These are phyloP conservation scores for Phytopythium sindhum DNA, from an alignment of 352 stramenopile genomes.

Conservation along the genomic window DNA sequence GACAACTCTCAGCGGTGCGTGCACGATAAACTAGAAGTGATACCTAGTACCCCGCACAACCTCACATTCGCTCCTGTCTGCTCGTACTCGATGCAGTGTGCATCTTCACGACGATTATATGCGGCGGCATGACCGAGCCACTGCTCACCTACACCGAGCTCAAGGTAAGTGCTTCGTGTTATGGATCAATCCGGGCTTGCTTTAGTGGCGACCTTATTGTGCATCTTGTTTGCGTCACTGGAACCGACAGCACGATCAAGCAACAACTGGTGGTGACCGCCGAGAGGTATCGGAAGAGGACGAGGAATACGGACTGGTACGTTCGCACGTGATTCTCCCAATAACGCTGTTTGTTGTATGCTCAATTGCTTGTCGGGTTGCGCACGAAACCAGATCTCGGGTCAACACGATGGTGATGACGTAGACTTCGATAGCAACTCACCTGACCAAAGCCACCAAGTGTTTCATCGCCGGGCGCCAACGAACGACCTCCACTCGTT, in stretches of 20 bases:
- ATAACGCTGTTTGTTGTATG: not conserved
- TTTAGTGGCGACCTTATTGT: not conserved
- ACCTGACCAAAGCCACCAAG: constrained; percentile 8
- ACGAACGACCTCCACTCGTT: constrained; percentile 51
- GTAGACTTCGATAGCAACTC: constrained; percentile 10
- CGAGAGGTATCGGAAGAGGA: constrained; percentile 16
- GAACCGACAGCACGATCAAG: not conserved
- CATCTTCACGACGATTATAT: constrained; percentile 96
- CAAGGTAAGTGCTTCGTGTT: constrained; percentile 30
- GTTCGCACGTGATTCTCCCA: not conserved
- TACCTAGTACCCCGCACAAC: not conserved
- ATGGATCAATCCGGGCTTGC: not conserved
- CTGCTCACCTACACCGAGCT: constrained; percentile 79
- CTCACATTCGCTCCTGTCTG: not conserved
- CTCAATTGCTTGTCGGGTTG: not conserved
- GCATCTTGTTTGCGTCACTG: not conserved
- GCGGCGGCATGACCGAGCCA: constrained; percentile 89
- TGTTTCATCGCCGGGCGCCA: constrained; percentile 19
- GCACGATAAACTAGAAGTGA: not conserved
- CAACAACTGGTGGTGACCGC: not conserved
- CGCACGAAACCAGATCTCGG: constrained; percentile 23
- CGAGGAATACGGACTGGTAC: constrained; percentile 25
- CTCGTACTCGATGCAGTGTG: constrained; percentile 58
- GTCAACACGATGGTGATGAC: constrained; percentile 30
- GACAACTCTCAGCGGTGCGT: constrained; percentile 55